phyloP scores from a whole-genome alignment of 768 basidiomycete species.

The Leccinum longicurvipes region DNA sequence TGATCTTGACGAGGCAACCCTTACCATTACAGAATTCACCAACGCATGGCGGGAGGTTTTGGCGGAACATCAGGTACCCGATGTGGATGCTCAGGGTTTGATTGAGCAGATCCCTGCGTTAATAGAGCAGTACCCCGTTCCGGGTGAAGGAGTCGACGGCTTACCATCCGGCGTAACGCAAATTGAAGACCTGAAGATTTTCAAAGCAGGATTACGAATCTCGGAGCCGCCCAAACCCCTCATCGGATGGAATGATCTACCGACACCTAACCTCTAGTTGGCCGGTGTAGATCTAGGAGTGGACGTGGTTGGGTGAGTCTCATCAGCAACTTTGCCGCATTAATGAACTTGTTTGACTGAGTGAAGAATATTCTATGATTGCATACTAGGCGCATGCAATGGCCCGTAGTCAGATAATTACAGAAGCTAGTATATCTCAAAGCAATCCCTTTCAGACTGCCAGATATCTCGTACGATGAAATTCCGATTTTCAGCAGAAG shows the following conservation, averaged over 20 bases:
- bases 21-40: slow-evolving; percentile 56
- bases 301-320: not conserved
- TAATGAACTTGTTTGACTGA: not conserved
- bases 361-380: not conserved
- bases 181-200: slow-evolving; percentile 62
- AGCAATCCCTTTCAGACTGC: too few species aligned
- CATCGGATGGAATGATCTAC: slow-evolving; percentile 73
- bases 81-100: slow-evolving; percentile 43
- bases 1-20: slow-evolving; percentile 53
- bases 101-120: slow-evolving; percentile 56
- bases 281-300: not conserved
- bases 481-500: not conserved
- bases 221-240: slow-evolving; percentile 64
- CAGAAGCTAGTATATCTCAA: not conserved
- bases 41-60: slow-evolving; percentile 56
- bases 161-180: slow-evolving; percentile 49
- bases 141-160: slow-evolving; percentile 47
- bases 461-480: not conserved
- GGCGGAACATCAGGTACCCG: slow-evolving; percentile 38
- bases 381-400: not conserved
- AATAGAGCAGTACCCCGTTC: slow-evolving; percentile 52
- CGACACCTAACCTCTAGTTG: slow-evolving; percentile 51
- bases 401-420: not conserved
- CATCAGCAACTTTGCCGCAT: not conserved
- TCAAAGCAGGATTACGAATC: slow-evolving; percentile 56